Percentiles rank a stretch among this genome's conserved stretches.
These are phyloP conservation scores for Coniochaeta sp. DNA, from an alignment of 2,329 filamentous ascomycete genomes.

Conservation along the genomic window DNA sequence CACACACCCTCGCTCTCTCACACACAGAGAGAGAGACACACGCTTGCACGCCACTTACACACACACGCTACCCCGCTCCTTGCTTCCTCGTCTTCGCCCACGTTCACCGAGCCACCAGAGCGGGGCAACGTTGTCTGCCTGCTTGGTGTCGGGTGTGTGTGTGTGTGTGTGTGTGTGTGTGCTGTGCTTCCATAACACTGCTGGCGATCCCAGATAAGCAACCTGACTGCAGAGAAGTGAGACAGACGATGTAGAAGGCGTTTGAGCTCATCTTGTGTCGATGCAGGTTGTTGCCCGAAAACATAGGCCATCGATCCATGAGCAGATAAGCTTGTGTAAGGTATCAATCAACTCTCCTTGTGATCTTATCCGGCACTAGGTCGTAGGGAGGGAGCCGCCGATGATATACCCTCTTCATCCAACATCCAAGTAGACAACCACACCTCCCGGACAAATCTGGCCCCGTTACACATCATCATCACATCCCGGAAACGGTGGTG, in stretches of 20 bases:
- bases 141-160: no score
- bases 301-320: not conserved
- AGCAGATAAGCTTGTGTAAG: not conserved
- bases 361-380: not conserved
- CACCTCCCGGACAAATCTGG: not conserved
- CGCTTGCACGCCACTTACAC: no score
- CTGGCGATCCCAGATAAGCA: not conserved
- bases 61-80: not conserved
- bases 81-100: not conserved
- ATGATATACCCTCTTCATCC: not conserved
- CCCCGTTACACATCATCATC: not conserved
- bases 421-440: not conserved
- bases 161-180: no score
- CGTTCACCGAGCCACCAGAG: conserved; percentile 1
- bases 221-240: not conserved
- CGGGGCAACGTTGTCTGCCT: conserved; percentile 1
- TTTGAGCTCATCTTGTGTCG: not conserved
- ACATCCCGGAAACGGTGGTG: not conserved
- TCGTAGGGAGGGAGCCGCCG: not conserved
- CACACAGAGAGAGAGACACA: no score
- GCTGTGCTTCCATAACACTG: not conserved
- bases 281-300: not conserved
- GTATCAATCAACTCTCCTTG: not conserved
- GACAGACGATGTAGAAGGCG: not conserved
- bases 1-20: not conserved